Evolutionary conservation across 192 early-diverging fungal species (phyloP), one percentile per base, ranked within the genome.

Genomic region (Rhizoclosmatium sp.): DNA sequence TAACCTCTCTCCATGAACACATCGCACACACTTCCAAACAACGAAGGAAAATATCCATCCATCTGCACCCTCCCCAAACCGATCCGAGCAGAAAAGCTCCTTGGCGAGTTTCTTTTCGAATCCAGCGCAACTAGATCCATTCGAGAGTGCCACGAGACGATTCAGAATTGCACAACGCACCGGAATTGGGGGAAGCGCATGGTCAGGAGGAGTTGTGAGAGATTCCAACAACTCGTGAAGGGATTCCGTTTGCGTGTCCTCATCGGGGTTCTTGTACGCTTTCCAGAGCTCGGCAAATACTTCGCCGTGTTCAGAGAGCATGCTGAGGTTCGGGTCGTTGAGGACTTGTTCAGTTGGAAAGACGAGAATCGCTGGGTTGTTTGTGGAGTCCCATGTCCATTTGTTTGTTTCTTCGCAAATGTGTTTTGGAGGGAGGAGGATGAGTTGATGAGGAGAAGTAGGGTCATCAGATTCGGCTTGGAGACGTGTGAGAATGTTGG

Each of bases 261-360:
- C 12, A 21, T 69, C 67, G 14, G 39, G 31, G n/a, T 69, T 41
- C 40, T 71, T 79, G 58, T 60, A 79, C 69, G 44, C 69, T 44
- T 69, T 61, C 78, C 78, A 79, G 9, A 79, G 56, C 69, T 79
- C 67, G 2, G 78, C 78, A 71, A 79, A 71, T 1, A 79, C 68
- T 62, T 79, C 78, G 7, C 78, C 78, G 19, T 79, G 78, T 23
- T 79, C 78, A 16, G 66, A 70, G 21, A 79, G 69, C 41, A 79
- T 79, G 4, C 5, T 41, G 10, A 79, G 47, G 23, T 70, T 54
- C n/a, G 68, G n/a, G 9, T 71, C 54, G 23, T 4, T 10, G 2
- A 21, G 42, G 3, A 79, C 31, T 45, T 5, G 4, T 12, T 4
- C 44, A 9, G 23, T 16, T 1, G 68, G 51, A 47, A 79, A 56